A percentile compares a stretch with the other conserved stretches of the same genome.
Conservation (phyloP, 208 protist genomes). For the Trypanosoma melophagium region DNA sequence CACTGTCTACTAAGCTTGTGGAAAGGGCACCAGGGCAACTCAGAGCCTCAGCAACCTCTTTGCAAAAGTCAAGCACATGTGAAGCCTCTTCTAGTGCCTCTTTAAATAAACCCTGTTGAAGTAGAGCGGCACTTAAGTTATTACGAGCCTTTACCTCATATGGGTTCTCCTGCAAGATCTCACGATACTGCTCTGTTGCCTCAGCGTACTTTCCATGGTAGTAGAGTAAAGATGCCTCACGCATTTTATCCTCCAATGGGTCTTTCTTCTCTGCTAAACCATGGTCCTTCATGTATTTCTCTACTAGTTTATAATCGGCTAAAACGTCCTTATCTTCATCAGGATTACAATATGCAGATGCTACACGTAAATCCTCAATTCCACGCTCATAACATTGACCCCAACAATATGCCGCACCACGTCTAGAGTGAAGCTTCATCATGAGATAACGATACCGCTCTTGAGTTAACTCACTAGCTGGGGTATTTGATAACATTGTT, state of each 20-base stretch:
- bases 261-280: conserved; percentile 40
- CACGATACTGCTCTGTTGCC: conserved; percentile 55
- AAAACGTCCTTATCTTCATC: conserved; percentile 56
- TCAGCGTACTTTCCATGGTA: conserved; percentile 63
- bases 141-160: conserved; percentile 59
- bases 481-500: conserved; percentile 87
- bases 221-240: conserved; percentile 67
- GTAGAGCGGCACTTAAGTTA: conserved; percentile 72
- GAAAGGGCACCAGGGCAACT: conserved; percentile 61
- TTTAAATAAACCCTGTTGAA: conserved; percentile 71
- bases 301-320: conserved; percentile 53
- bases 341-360: conserved; percentile 74
- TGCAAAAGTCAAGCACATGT: conserved; percentile 67
- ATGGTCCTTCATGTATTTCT: conserved; percentile 47
- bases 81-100: conserved; percentile 70
- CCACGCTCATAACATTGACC: conserved; percentile 53
- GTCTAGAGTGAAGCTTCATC: conserved; percentile 82
- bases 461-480: conserved; percentile 87
- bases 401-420: conserved; percentile 87
- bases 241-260: conserved; percentile 42
- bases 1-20: conserved; percentile 59
- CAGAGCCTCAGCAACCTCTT: conserved; percentile 81
- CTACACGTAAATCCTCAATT: conserved; percentile 81
- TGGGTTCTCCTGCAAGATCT: conserved; percentile 54
- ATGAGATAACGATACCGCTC: conserved; percentile 86